These are phyloP conservation scores for Colletotrichum liaoningense DNA, from an alignment of 2,329 filamentous ascomycete species.

Conservation along the genomic window DNA sequence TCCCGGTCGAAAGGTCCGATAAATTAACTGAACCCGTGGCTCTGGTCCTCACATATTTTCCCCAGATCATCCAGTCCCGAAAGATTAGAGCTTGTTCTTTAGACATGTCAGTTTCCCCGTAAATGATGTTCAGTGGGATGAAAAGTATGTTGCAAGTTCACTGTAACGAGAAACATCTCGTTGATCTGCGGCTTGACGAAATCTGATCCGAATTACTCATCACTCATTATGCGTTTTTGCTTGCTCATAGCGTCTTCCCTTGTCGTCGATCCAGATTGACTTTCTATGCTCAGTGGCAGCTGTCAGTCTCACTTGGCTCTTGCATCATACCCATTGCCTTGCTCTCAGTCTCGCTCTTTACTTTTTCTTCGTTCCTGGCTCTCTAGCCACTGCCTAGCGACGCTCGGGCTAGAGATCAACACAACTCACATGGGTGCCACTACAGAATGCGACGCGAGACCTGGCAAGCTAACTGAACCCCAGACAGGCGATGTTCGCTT, in stretches of 20 bases:
- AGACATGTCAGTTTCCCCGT: not conserved
- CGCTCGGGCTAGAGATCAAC: not conserved
- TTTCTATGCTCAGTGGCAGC: not conserved
- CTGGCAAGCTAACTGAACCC: not conserved
- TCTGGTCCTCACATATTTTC: not conserved
- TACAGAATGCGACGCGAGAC: constrained; percentile 2
- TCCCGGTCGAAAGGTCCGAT: not conserved
- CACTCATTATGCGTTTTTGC: not conserved
- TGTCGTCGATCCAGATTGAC: constrained; percentile 28
- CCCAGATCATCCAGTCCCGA: constrained; percentile 1
- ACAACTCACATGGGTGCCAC: not conserved
- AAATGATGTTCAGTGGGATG: not conserved
- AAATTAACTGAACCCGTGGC: constrained; percentile 14
- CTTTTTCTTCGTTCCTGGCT: not conserved
- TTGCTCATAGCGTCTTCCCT: constrained; percentile 4
- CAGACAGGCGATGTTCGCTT: constrained; percentile 4
- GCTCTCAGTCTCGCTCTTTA: not conserved
- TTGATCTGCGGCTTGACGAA: not conserved
- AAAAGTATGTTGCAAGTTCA: not conserved
- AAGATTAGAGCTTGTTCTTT: not conserved
- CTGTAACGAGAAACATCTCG: not conserved
- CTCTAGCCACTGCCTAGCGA: not conserved
- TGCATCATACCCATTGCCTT: constrained; percentile 15
- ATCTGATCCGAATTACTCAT: not conserved
- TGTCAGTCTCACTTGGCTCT: not conserved